Evolutionary conservation across 352 stramenopile genomes (phyloP).

Genomic region (Globisporangium mamillatum): DNA sequence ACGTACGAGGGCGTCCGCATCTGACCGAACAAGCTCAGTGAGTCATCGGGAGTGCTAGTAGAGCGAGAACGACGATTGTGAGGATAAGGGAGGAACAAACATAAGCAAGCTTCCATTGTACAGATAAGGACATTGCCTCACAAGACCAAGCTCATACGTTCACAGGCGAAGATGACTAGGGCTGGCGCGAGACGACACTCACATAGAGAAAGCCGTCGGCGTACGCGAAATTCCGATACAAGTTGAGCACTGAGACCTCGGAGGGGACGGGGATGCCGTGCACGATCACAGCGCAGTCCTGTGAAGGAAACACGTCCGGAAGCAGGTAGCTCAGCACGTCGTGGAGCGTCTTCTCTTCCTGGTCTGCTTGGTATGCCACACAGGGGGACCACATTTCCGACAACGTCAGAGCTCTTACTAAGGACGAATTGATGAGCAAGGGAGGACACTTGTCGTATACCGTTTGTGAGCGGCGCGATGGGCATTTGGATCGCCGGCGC

Average conservation of each 20-base stretch:
- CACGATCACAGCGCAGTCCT: conserved; percentile 31
- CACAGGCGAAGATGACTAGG: background rate
- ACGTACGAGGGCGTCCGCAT: conserved; percentile 86
- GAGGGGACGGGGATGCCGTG: conserved; percentile 56
- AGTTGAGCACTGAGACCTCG: conserved; percentile 47
- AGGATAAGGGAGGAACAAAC: background rate
- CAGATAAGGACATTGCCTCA: conserved; percentile 2
- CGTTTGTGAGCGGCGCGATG: conserved; percentile 44
- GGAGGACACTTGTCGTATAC: conserved; percentile 19
- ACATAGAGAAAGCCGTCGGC: conserved; percentile 80
- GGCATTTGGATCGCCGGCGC: conserved; percentile 70
- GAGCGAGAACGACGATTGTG: background rate
- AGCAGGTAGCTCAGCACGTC: conserved; percentile 59
- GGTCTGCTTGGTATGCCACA: conserved; percentile 14
- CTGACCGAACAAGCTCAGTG: conserved; percentile 10
- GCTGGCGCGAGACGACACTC: conserved; percentile 22
- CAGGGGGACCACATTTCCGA: background rate
- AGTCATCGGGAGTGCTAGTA: background rate
- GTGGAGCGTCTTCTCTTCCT: conserved; percentile 36
- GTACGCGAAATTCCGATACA: conserved; percentile 70
- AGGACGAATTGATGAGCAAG: background rate
- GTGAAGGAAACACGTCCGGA: conserved; percentile 52
- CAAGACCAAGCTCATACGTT: background rate
- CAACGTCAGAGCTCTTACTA: background rate
- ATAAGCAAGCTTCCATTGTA: conserved; percentile 8